Conservation (phyloP, 768 basidiomycete species). For the Naganishia kalamii region DNA sequence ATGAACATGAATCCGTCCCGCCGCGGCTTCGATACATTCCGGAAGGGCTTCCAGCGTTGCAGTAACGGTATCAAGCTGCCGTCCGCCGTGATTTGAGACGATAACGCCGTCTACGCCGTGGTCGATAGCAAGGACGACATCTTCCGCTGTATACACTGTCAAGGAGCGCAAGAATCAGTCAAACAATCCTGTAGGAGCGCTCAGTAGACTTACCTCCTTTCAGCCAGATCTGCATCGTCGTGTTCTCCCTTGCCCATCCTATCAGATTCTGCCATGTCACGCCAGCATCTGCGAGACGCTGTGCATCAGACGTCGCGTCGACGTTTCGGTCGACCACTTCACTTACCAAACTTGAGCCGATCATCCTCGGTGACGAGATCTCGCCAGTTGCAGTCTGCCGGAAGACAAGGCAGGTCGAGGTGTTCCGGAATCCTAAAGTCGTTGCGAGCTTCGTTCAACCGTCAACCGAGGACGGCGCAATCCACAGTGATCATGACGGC, state of each 20-base stretch:
- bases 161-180: background rate
- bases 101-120: slow-evolving; percentile 33
- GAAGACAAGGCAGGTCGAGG: background rate
- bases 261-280: background rate
- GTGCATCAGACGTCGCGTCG: no score
- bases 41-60: slow-evolving; percentile 26
- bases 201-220: slow-evolving; percentile 15
- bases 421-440: background rate
- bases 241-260: background rate
- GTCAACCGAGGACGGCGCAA: slow-evolving; percentile 14
- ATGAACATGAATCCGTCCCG: slow-evolving; percentile 27
- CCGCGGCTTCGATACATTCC: slow-evolving; percentile 30
- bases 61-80: slow-evolving; percentile 19
- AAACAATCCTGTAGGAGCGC: background rate
- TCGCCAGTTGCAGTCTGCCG: background rate
- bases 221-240: slow-evolving; percentile 19
- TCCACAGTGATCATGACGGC: background rate
- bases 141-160: slow-evolving; percentile 19
- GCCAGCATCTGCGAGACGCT: background rate
- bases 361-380: background rate
- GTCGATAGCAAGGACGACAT: slow-evolving; percentile 33
- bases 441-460: slow-evolving; percentile 11
- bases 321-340: no score
- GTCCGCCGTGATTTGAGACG: slow-evolving; percentile 37
- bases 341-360: background rate